Conservation (phyloP, 768 basidiomycete species). For the Naganishia friedmannii region DNA sequence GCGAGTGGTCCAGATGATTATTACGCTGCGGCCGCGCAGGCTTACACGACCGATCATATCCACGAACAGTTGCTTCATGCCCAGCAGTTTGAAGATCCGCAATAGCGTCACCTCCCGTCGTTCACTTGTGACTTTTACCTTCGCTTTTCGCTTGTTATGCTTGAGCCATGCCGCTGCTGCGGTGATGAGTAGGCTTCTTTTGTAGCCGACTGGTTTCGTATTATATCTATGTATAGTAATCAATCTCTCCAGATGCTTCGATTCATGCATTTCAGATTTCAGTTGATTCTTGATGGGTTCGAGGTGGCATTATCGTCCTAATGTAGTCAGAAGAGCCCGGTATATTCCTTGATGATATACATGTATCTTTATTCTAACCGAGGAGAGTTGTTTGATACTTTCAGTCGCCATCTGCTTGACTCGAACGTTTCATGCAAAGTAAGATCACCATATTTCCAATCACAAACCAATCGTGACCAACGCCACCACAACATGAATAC, state of each 20-base stretch:
- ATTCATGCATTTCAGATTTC: neutral
- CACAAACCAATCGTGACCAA: too few relatives aligned
- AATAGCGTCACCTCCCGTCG: neutral
- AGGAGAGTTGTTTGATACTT: too few relatives aligned
- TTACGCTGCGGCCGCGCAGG: constrained; percentile 6
- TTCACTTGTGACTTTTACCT: neutral
- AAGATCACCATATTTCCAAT: too few relatives aligned
- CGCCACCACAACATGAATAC: too few relatives aligned
- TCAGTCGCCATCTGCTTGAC: too few relatives aligned
- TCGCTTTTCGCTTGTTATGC: constrained; percentile 16
- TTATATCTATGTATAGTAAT: neutral
- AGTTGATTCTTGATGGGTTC: neutral
- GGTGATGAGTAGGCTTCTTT: neutral
- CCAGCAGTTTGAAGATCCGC: constrained; percentile 19
- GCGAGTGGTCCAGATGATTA: constrained; percentile 7
- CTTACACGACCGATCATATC: constrained; percentile 9
- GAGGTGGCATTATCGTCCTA: too few relatives aligned
- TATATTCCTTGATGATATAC: too few relatives aligned
- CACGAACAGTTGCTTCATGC: constrained; percentile 14
- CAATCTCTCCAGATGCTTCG: neutral
- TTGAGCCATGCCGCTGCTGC: neutral
- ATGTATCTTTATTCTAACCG: too few relatives aligned
- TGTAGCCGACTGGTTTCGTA: neutral
- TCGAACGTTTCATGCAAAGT: too few relatives aligned
- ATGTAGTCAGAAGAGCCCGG: too few relatives aligned